Conservation (phyloP, 2,329 filamentous ascomycete species). For the Ilyonectria mors-panacis region DNA sequence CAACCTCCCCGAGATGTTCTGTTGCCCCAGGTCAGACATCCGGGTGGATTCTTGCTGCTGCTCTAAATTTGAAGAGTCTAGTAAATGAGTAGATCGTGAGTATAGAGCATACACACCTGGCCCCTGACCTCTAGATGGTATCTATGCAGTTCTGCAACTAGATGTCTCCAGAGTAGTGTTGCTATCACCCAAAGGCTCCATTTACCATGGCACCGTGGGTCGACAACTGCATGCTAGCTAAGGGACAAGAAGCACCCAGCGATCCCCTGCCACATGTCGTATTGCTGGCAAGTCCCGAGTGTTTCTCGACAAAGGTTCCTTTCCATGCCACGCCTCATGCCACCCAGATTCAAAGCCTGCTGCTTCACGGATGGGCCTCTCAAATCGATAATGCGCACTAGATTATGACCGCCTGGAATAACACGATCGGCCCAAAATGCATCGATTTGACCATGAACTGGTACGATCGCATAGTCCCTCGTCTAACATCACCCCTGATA, state of each 20-base stretch:
- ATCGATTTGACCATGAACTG: conserved; percentile 63
- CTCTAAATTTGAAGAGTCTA: too few relatives aligned
- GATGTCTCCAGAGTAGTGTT: too few relatives aligned
- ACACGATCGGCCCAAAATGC: conserved; percentile 58
- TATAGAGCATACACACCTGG: too few relatives aligned
- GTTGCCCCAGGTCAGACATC: background rate
- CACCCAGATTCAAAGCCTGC: background rate
- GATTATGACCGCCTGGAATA: conserved; percentile 62
- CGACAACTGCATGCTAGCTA: background rate
- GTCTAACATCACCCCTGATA: background rate
- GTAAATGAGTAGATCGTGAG: too few relatives aligned
- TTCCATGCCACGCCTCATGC: conserved; percentile 20
- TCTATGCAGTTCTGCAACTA: too few relatives aligned
- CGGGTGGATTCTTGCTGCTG: background rate
- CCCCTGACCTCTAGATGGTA: too few relatives aligned
- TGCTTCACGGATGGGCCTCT: background rate
- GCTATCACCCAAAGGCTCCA: background rate
- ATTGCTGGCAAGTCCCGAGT: background rate
- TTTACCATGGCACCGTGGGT: background rate
- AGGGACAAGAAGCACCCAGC: background rate
- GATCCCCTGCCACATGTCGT: conserved; percentile 2
- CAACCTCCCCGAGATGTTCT: background rate
- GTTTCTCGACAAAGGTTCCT: conserved; percentile 14
- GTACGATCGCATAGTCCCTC: conserved; percentile 48
- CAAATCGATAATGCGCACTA: background rate